phyloP scores from a whole-genome alignment of 371 early-diverging fungal genomes.

The Saksenaea vasiformis region DNA sequence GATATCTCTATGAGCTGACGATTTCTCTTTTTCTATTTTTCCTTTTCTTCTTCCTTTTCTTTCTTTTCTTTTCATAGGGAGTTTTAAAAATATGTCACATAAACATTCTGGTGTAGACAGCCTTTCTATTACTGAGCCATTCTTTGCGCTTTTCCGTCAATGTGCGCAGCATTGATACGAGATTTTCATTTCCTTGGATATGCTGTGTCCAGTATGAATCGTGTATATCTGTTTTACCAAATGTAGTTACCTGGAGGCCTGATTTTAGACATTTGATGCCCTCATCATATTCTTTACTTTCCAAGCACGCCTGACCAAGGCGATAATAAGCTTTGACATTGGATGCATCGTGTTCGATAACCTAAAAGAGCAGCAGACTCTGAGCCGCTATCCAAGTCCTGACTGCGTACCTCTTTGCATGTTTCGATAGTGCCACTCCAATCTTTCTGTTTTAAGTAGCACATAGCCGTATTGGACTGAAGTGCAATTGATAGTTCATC shows the following conservation, averaged over 20 bases:
- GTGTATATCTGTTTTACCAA: neutral
- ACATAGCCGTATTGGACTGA: constrained; percentile 42
- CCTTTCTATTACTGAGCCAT: constrained; percentile 16
- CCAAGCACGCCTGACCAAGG: constrained; percentile 60
- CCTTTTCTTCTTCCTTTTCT: neutral
- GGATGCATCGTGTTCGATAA: constrained; percentile 50
- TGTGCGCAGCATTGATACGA: constrained; percentile 6
- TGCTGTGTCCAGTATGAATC: neutral
- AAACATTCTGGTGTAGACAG: constrained; percentile 34
- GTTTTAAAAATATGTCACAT: neutral
- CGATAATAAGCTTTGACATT: constrained; percentile 67
- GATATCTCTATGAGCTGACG: too few relatives aligned
- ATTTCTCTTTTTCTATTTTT: too few relatives aligned
- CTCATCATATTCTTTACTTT: constrained; percentile 52
- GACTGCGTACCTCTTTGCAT: constrained; percentile 29
- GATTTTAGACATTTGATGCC: constrained; percentile 45
- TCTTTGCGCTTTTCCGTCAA: constrained; percentile 16
- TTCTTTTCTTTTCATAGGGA: neutral
- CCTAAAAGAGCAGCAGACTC: constrained; percentile 12
- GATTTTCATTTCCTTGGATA: constrained; percentile 20
- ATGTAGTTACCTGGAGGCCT: constrained; percentile 43
- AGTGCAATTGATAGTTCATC: constrained; percentile 33
- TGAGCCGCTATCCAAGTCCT: neutral
- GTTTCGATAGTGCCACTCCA: constrained; percentile 43
- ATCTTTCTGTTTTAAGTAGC: constrained; percentile 38